A percentile compares a stretch with the other conserved stretches of the same genome.
Conservation (phyloP, 2,329 filamentous ascomycete species). For the Fusarium sp. region DNA sequence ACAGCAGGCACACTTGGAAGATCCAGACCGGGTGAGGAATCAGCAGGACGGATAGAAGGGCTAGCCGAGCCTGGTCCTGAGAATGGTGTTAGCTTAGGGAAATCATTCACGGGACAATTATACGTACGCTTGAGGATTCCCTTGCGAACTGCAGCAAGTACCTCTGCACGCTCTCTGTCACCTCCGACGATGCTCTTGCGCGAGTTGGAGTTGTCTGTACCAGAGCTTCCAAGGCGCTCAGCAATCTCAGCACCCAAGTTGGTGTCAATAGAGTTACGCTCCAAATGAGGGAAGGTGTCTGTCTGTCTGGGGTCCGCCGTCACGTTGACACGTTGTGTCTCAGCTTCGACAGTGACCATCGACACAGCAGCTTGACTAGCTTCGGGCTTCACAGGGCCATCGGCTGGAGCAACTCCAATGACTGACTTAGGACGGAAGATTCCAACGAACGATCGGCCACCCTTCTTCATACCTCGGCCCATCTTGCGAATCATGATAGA, state of each 20-base stretch:
- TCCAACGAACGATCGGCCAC: slow-evolving; percentile 89
- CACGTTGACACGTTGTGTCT: slow-evolving; percentile 86
- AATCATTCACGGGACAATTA: neutral
- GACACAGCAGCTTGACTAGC: slow-evolving; percentile 88
- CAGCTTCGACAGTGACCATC: slow-evolving; percentile 95
- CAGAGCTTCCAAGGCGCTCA: slow-evolving; percentile 70
- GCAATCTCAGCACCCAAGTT: slow-evolving; percentile 63
- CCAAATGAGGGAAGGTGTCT: slow-evolving; percentile 83
- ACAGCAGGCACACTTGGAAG: slow-evolving; percentile 74
- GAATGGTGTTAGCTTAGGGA: slow-evolving; percentile 32
- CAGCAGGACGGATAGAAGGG: slow-evolving; percentile 75
- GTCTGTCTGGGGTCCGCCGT: slow-evolving; percentile 79
- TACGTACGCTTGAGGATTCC: slow-evolving; percentile 90
- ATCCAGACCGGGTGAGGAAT: slow-evolving; percentile 69
- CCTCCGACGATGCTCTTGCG: slow-evolving; percentile 93
- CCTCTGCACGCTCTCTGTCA: slow-evolving; percentile 90
- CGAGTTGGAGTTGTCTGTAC: slow-evolving; percentile 73
- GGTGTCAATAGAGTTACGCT: slow-evolving; percentile 85
- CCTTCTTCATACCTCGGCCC: slow-evolving; percentile 98
- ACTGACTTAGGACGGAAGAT: slow-evolving; percentile 96
- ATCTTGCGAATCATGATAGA: slow-evolving; percentile 98
- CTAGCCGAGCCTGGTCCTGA: slow-evolving; percentile 73
- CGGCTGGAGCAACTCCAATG: slow-evolving; percentile 81
- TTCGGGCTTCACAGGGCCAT: slow-evolving; percentile 72
- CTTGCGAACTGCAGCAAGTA: slow-evolving; percentile 92